A percentile compares a stretch with the other conserved stretches of the same genome.
Conservation (phyloP, 148 eudicot genomes). For the Chenopodium berlandieri region DNA sequence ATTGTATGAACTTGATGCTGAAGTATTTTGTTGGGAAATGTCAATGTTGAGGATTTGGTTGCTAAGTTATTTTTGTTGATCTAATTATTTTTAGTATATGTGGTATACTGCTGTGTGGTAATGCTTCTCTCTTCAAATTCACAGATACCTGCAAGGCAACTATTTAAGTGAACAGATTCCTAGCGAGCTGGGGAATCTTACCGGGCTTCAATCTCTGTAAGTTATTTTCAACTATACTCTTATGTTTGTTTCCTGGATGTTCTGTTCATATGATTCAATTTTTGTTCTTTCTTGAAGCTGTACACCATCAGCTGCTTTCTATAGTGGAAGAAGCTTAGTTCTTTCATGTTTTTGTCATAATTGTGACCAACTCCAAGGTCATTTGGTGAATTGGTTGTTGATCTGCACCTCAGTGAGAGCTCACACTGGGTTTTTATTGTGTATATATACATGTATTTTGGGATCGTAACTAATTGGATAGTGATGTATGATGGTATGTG, state of each 20-base stretch:
- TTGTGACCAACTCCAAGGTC: background rate
- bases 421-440: background rate
- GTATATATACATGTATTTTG: background rate
- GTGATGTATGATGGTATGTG: background rate
- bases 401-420: background rate
- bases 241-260: slow-evolving; percentile 6
- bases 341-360: background rate
- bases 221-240: slow-evolving; percentile 26
- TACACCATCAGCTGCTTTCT: background rate
- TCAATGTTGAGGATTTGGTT: background rate
- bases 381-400: background rate
- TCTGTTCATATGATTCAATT: background rate
- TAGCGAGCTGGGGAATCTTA: slow-evolving; percentile 72
- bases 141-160: slow-evolving; percentile 87
- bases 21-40: background rate
- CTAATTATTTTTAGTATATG: background rate
- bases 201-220: slow-evolving; percentile 78
- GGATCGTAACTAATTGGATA: background rate
- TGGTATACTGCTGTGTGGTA: background rate
- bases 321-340: background rate
- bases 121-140: slow-evolving; percentile 16
- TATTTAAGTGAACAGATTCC: slow-evolving; percentile 78
- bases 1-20: background rate
- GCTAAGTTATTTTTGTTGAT: background rate
- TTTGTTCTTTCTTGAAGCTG: slow-evolving; percentile 14